Percentiles rank a stretch among this genome's conserved stretches.
Conservation (phyloP, 768 basidiomycete genomes). For the Pulveroboletus sp. region DNA sequence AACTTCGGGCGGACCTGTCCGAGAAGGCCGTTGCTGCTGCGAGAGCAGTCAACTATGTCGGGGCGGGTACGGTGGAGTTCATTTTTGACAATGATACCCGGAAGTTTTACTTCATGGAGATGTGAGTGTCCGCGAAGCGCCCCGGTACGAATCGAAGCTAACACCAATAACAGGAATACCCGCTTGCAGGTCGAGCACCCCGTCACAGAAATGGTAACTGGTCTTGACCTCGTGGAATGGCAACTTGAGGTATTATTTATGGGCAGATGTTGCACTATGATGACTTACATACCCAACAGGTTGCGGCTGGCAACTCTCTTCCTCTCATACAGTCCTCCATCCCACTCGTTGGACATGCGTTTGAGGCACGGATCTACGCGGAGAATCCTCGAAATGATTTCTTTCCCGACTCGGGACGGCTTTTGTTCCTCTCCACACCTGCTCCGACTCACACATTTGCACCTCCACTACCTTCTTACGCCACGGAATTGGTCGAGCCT, state of each 20-base stretch:
- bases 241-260: slow-evolving; percentile 63
- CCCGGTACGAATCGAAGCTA: neutral
- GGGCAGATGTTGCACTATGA: neutral
- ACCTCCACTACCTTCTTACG: slow-evolving; percentile 34
- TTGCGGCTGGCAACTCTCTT: slow-evolving; percentile 84
- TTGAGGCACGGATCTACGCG: slow-evolving; percentile 93
- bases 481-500: slow-evolving; percentile 20
- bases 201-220: slow-evolving; percentile 93
- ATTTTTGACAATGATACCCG: slow-evolving; percentile 90
- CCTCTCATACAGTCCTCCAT: slow-evolving; percentile 74
- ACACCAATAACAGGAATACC: slow-evolving; percentile 56
- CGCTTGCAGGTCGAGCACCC: slow-evolving; percentile 87
- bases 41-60: slow-evolving; percentile 84
- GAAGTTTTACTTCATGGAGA: slow-evolving; percentile 94
- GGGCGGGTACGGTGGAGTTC: slow-evolving; percentile 94
- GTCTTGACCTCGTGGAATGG: slow-evolving; percentile 93
- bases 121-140: slow-evolving; percentile 42
- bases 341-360: slow-evolving; percentile 87
- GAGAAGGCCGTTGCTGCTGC: slow-evolving; percentile 91
- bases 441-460: slow-evolving; percentile 67
- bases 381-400: slow-evolving; percentile 93
- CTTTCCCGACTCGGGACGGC: slow-evolving; percentile 82
- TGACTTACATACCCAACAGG: slow-evolving; percentile 35
- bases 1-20: slow-evolving; percentile 75
- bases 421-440: slow-evolving; percentile 80